Evolutionary conservation across 2,329 filamentous ascomycete genomes (phyloP), one percentile per base, ranked within the genome.

Genomic region (Ceratocystis cacaofunesta): DNA sequence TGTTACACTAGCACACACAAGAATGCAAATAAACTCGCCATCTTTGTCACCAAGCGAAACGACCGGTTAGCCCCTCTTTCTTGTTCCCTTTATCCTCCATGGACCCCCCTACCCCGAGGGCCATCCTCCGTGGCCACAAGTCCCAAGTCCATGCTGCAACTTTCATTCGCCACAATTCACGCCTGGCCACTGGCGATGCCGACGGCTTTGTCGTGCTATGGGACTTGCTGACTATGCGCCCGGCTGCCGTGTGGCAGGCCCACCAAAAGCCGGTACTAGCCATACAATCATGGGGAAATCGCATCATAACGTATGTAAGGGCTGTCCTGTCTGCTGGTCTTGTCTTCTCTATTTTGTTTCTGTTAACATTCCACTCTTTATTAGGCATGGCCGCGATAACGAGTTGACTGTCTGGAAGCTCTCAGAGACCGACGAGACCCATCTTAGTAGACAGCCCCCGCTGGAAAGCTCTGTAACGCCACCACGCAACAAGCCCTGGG

Each of bases 121-220:
- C 79, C 73, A 85, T 97, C 67, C 82, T 99, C 46, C 88, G 94
- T 69, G 94, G 94, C 63, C 94, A 97, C 77, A 82, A 83, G 65
- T 81, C 88, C 0, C 85, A 90, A 69, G 85, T 96, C 61, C 91
- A 96, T 72, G 83, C 85, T 22, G 80, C 92, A 3, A 77, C 82
- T 63, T 92, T 97, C 72, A 79, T 90, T 69, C 81, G 83, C 64
- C 74, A 77, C 50, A 96, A 96, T 73, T 80, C 83, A 66, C 86
- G 89, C 43, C 84, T 99, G 5, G 78, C 90, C 12, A 94, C 90
- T 0, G 92, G 89, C 44, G 94, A 99, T 75, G 89, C 90, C 7
- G 89, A 96, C 52, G 94, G 94, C 67, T 96, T 88, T 80, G 79
- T 96, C 43, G 82, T 95, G 5, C 77, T 91, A 25, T 99, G 94